Percentiles rank a stretch among this genome's conserved stretches.
Conservation (phyloP, 2,329 filamentous ascomycete genomes). For the Sphaerulina musiva region DNA sequence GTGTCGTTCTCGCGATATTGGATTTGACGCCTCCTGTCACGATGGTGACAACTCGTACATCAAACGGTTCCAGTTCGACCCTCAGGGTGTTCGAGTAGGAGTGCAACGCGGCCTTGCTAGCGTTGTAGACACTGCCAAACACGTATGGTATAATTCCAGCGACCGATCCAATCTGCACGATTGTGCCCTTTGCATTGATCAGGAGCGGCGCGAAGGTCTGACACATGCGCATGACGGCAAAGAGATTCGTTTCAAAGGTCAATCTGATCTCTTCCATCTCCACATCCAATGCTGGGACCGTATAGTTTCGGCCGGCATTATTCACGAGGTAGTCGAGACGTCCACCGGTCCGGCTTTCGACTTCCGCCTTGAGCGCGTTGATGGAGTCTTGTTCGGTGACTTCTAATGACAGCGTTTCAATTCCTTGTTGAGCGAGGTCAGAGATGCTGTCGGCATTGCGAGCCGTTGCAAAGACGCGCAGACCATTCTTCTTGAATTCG, state of each 20-base stretch:
- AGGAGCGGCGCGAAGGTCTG: constrained; percentile 52
- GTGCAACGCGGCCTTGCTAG: constrained; percentile 55
- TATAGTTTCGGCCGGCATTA: constrained; percentile 50
- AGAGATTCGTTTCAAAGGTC: constrained; percentile 51
- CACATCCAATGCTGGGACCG: constrained; percentile 48
- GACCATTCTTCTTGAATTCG: constrained; percentile 49
- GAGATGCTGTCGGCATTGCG: constrained; percentile 46
- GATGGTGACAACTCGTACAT: constrained; percentile 43
- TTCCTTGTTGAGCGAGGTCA: constrained; percentile 45
- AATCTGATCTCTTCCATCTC: constrained; percentile 43
- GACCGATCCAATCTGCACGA: constrained; percentile 42
- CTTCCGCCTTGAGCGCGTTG: constrained; percentile 40
- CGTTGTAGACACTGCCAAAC: constrained; percentile 47
- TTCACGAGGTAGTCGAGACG: constrained; percentile 54
- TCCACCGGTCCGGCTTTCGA: constrained; percentile 43
- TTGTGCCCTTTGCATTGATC: constrained; percentile 39
- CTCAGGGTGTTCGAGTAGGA: constrained; percentile 53
- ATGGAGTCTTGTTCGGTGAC: constrained; percentile 49
- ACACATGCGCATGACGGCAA: constrained; percentile 53
- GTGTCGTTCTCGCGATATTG: constrained; percentile 50
- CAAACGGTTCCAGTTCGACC: constrained; percentile 50
- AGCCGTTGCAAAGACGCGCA: constrained; percentile 54
- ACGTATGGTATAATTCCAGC: constrained; percentile 42
- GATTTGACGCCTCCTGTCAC: constrained; percentile 56
- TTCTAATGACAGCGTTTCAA: constrained; percentile 51